Conservation (phyloP, 805 yeast genomes). For the Diddensiella transvaalensis region DNA sequence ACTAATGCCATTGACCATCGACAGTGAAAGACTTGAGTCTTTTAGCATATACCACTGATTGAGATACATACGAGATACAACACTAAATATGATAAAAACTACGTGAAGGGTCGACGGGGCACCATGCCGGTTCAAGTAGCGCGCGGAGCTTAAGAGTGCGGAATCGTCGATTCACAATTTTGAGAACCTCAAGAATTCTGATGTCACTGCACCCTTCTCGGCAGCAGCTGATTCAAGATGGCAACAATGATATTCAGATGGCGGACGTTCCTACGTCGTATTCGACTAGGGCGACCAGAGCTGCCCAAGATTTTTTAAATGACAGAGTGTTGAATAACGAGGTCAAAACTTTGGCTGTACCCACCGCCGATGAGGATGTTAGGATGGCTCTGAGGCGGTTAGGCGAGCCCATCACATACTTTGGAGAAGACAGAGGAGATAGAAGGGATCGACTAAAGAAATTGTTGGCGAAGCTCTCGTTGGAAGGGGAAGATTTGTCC, state of each 20-base stretch:
- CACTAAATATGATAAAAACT: too few relatives aligned
- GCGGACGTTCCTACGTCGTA: conserved; percentile 14
- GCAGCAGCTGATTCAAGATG: conserved; percentile 15
- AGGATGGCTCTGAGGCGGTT: conserved; percentile 43
- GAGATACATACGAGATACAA: too few relatives aligned
- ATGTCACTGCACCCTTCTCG: conserved; percentile 18
- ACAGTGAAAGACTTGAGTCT: too few relatives aligned
- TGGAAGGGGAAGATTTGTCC: conserved; percentile 22
- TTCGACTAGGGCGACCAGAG: background rate
- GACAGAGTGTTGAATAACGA: conserved; percentile 11
- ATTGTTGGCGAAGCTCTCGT: conserved; percentile 36
- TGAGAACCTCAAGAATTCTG: too few relatives aligned
- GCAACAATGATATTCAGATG: conserved; percentile 6
- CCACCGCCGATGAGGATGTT: conserved; percentile 67
- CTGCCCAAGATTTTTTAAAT: conserved; percentile 11
- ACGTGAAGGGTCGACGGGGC: too few relatives aligned
- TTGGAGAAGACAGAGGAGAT: conserved; percentile 58
- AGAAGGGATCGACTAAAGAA: conserved; percentile 58
- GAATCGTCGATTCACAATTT: too few relatives aligned
- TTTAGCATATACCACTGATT: too few relatives aligned
- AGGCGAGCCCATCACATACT: conserved; percentile 53
- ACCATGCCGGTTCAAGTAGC: too few relatives aligned
- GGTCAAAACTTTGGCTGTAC: conserved; percentile 37
- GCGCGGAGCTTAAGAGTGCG: too few relatives aligned
- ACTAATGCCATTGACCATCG: too few relatives aligned